These are phyloP conservation scores for Rhizopogon salebrosus DNA, from an alignment of 768 basidiomycete genomes.

Conservation along the genomic window DNA sequence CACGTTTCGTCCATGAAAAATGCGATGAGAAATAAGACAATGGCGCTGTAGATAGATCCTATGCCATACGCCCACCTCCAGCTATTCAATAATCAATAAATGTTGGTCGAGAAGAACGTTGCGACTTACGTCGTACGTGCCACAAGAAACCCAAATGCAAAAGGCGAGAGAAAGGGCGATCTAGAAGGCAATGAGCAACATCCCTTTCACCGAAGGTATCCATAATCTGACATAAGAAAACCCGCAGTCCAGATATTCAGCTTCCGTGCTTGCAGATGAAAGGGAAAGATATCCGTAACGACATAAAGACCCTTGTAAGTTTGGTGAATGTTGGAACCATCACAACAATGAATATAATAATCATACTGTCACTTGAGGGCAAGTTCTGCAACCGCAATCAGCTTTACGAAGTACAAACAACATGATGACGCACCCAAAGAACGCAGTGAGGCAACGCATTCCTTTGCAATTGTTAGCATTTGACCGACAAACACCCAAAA, in stretches of 20 bases:
- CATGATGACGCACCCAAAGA: conserved; percentile 23
- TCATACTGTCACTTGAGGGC: conserved; percentile 45
- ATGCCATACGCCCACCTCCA: conserved; percentile 52
- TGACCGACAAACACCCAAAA: background rate
- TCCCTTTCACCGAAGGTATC: conserved; percentile 22
- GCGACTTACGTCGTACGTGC: conserved; percentile 20
- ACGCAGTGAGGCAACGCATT: conserved; percentile 26
- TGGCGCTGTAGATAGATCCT: conserved; percentile 40
- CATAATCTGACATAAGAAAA: conserved; percentile 47
- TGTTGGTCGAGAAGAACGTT: background rate
- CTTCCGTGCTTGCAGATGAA: conserved; percentile 49
- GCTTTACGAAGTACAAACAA: background rate
- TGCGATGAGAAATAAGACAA: conserved; percentile 43
- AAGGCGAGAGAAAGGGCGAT: conserved; percentile 25
- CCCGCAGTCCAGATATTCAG: conserved; percentile 51
- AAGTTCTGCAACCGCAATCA: conserved; percentile 29
- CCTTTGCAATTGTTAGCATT: conserved; percentile 8
- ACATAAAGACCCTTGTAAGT: conserved; percentile 35
- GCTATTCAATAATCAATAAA: conserved; percentile 14
- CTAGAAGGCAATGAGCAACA: conserved; percentile 31
- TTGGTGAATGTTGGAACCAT: background rate
- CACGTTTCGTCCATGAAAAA: conserved; percentile 50
- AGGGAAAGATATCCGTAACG: conserved; percentile 48
- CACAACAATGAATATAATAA: background rate
- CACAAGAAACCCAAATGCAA: conserved; percentile 24